Evolutionary conservation across 139 green algal genomes (phyloP), one percentile per base, ranked within the genome.

Genomic region (Trebouxia sp.): DNA sequence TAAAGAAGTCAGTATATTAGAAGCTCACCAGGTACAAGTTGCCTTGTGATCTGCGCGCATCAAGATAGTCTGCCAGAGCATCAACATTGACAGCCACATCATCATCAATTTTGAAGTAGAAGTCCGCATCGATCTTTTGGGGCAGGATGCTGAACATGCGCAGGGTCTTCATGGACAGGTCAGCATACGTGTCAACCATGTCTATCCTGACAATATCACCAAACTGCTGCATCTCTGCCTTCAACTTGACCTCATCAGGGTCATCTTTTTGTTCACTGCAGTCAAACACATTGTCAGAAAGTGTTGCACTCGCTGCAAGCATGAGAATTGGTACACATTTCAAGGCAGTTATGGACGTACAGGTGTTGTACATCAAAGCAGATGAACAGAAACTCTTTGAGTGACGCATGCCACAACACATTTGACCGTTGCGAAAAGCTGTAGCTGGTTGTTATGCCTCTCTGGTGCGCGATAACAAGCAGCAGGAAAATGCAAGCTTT

Each of bases 81-180:
- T 86, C 72, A 5, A 91, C 42, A 76, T 92, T 87, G 26, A 93
- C 80, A 17, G 86, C 86, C 28, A 93, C 87, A 62, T 91, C 85
- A 70, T 93, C 89, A 62, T 90, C 84, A 4, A 90, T 82, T 38
- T 95, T 95, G 83, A 95, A 88, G 67, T 95, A 94, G 69, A 94
- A 95, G 62, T 91, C 81, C 26, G 91, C 90, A 62, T 91, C 85
- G n/a, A 85, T 76, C 32, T 80, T 76, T 24, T 62, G 26, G 26
- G 84, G 74, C 53, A 90, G 82, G 7, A 81, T 65, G 41, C 45
- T 41, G 56, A 90, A 92, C 65, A 91, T 86, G 65, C 82, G 83
- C 9, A 91, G 83, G 22, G 84, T 92, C 76, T 94, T 94, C 38
- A 82, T 77, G 10, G 87, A 82, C 39, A 93, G 84, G 74, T 93